Evolutionary conservation across 177 flowering plant genomes (phyloP).

Genomic region (Vitis hybrid): DNA sequence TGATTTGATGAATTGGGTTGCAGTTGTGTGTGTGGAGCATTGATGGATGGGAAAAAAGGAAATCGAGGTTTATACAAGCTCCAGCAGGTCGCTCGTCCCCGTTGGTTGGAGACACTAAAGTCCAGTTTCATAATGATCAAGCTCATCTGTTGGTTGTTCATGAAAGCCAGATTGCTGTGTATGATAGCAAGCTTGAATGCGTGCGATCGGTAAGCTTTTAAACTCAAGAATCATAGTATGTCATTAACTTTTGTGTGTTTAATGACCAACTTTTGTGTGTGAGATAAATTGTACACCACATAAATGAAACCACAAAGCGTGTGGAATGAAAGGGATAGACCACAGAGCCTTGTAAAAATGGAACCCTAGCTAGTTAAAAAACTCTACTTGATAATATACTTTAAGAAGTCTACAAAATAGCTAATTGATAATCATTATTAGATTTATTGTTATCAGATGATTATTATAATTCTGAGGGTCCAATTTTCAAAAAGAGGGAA

Average conservation of each 20-base stretch:
- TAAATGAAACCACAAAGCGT: too few relatives aligned
- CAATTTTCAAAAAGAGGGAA: too few relatives aligned
- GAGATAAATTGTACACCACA: too few relatives aligned
- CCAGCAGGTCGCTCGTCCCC: conserved; percentile 47
- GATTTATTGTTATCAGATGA: too few relatives aligned
- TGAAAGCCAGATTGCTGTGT: conserved; percentile 58
- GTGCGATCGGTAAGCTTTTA: conserved; percentile 40
- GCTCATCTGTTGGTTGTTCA: conserved; percentile 58
- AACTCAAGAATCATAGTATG: neutral
- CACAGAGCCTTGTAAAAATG: too few relatives aligned
- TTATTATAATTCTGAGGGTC: too few relatives aligned
- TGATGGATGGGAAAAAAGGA: conserved; percentile 69
- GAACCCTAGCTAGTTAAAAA: too few relatives aligned
- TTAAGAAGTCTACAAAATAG: too few relatives aligned
- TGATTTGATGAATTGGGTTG: neutral
- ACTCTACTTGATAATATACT: too few relatives aligned
- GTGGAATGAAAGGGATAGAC: too few relatives aligned
- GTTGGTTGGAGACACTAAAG: conserved; percentile 47
- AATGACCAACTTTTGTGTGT: neutral
- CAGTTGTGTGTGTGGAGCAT: conserved; percentile 67
- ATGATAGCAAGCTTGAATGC: conserved; percentile 67
- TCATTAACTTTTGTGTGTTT: neutral
- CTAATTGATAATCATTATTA: too few relatives aligned
- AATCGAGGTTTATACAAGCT: conserved; percentile 39
- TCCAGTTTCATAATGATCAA: conserved; percentile 74